Evolutionary conservation across 2,329 filamentous ascomycete species (phyloP), one percentile per base, ranked within the genome.

Genomic region (Sarocladiaceae sp.): DNA sequence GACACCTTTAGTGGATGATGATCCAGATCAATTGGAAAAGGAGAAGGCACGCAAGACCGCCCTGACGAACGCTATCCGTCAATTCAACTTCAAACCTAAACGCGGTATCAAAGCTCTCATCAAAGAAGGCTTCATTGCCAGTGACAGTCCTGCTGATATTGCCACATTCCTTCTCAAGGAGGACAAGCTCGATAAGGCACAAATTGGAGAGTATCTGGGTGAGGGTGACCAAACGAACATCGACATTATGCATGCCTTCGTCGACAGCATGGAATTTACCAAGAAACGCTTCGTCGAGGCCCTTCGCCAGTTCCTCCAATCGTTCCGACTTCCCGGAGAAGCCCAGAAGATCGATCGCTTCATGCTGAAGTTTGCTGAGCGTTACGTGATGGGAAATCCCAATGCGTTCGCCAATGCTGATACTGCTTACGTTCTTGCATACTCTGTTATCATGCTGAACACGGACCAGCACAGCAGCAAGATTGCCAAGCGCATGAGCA

Each of bases 331-430:
- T 12, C 93, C 93, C 0, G 93, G 93, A 48, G 93, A 98, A 65
- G 90, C 90, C 0, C 93, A 98, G 61, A 98, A 98, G 70, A 98
- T 98, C 53, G 93, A 98, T 79, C 87, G 93, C 39, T 95, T 97
- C 66, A 97, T 98, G 93, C 71, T 98, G 53, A 98, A 98, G 63
- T 98, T 97, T 66, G 93, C 93, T 9, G 91, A 97, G 63, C 83
- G 91, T 48, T 98, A 98, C 61, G 86, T 95, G 43, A 85, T 83
- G 48, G 90, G 90, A 23, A 98, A 98, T 54, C 93, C 93, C 0
- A 95, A 95, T 58, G 91, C 93, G 1, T 98, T 95, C 63, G 93
- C 93, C 27, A 98, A 97, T 57, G 94, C 93, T 2, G 94, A 98
- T 61, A 98, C 94, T 0, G 91, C 93, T 12, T 98, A 98, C 54